A percentile compares a stretch with the other conserved stretches of the same genome.
Evolutionary conservation across 805 yeast genomes (phyloP).

Genomic region (Teunomyces pallodes): DNA sequence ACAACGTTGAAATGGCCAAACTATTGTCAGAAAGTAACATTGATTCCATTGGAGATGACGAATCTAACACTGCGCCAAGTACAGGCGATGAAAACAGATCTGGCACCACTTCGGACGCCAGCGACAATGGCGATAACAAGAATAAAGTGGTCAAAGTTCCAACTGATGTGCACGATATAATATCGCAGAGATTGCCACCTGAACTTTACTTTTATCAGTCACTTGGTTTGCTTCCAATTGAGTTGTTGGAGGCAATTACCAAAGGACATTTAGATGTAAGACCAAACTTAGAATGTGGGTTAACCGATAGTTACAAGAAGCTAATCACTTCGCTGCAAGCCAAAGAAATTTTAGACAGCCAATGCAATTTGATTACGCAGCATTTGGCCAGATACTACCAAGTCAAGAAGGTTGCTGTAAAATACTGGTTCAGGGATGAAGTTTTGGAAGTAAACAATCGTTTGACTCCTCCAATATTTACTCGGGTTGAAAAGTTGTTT

Average conservation of each 20-base stretch:
- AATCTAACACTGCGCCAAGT: slow-evolving; percentile 10
- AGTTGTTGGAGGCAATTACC: slow-evolving; percentile 63
- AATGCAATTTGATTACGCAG: slow-evolving; percentile 65
- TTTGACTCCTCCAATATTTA: slow-evolving; percentile 51
- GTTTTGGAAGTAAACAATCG: slow-evolving; percentile 48
- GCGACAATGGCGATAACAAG: slow-evolving; percentile 5
- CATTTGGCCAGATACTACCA: slow-evolving; percentile 83
- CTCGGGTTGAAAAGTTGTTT: slow-evolving; percentile 27
- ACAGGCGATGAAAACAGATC: slow-evolving; percentile 7
- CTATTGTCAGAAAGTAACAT: slow-evolving; percentile 22
- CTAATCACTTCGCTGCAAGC: slow-evolving; percentile 47
- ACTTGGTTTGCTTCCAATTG: slow-evolving; percentile 66
- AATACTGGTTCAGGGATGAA: slow-evolving; percentile 53
- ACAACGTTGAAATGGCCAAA: slow-evolving; percentile 40
- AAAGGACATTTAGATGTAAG: slow-evolving; percentile 62
- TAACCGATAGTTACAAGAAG: slow-evolving; percentile 54
- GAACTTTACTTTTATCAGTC: slow-evolving; percentile 82
- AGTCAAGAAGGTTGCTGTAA: slow-evolving; percentile 57
- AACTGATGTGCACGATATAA: slow-evolving; percentile 73
- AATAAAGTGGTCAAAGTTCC: slow-evolving; percentile 47
- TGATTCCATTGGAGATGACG: slow-evolving; percentile 15
- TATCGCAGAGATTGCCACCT: slow-evolving; percentile 83
- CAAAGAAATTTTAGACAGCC: slow-evolving; percentile 54
- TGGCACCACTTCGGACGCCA: slow-evolving; percentile 9
- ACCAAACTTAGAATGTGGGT: slow-evolving; percentile 64